Percentiles rank a stretch among this genome's conserved stretches.
Evolutionary conservation across 1,284 basidiomycete species (phyloP).

Genomic region (Pyrrhoderma noxium): DNA sequence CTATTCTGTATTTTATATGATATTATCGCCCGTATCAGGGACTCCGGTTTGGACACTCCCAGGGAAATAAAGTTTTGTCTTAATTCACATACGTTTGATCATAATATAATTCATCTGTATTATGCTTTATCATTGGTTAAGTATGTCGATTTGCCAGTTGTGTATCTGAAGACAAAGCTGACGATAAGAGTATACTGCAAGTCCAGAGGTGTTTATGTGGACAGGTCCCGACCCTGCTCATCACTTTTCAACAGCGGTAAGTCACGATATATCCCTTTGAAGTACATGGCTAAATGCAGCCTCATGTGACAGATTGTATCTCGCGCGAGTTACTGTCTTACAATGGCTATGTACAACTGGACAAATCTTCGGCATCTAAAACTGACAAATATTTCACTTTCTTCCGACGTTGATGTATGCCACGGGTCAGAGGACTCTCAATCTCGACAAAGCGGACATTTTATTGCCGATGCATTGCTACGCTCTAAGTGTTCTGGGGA

Average conservation of each 20-base stretch:
- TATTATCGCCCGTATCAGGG: slow-evolving; percentile 22
- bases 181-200: slow-evolving; percentile 21
- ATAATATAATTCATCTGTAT: slow-evolving; percentile 30
- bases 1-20: slow-evolving; percentile 27
- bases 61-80: slow-evolving; percentile 29
- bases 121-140: slow-evolving; percentile 34
- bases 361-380: slow-evolving; percentile 37
- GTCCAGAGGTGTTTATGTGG: slow-evolving; percentile 46
- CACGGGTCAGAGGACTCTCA: background rate
- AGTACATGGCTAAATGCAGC: background rate
- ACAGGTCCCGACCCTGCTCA: slow-evolving; percentile 51
- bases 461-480: too few relatives aligned
- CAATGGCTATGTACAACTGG: slow-evolving; percentile 38
- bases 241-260: slow-evolving; percentile 51
- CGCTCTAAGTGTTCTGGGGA: too few relatives aligned
- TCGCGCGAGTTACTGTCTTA: slow-evolving; percentile 34
- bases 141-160: slow-evolving; percentile 26
- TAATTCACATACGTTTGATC: slow-evolving; percentile 37
- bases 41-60: background rate
- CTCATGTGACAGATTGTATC: slow-evolving; percentile 38
- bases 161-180: too few relatives aligned
- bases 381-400: slow-evolving; percentile 40
- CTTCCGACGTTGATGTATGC: background rate
- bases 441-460: too few relatives aligned
- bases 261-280: slow-evolving; percentile 20